Base-by-base conservation (phyloP, 805 yeast species). In the Torulaspora indica region DNA sequence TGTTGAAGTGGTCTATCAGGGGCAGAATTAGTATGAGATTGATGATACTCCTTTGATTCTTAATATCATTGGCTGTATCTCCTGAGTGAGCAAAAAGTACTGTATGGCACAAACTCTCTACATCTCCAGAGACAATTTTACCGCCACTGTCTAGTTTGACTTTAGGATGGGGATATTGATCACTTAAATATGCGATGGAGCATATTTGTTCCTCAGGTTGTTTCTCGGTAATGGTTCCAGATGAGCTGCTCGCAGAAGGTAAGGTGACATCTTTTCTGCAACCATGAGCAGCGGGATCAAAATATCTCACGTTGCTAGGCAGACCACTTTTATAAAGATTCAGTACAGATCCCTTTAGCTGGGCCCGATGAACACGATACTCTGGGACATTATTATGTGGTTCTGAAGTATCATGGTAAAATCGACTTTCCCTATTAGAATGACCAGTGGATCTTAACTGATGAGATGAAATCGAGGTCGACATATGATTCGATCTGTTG, bases 51-150 rank as follows among this genome's bases (percentile, higher is more conserved):
- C 52, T 46, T 23, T 53, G 51, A 15, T 23, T 36, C 31, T 51
- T 48, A 8, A 46, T 25, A 17, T 65, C 65, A 20, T 65, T 67
- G 45, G 30, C 30, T n/a, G 46, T 14, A 1, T 66, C 69, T 15
- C 61, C 67, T 14, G 68, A 57, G 4, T 76, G 73, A 46, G 73
- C 73, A 60, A 81, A 81, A 12, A 88, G 60, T 20, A 86, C 68
- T 3, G 85, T 76, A 64, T 90, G 97, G 44, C 90, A 78, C 29
- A 89, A 71, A 36, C 89, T 76, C 61, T 89, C 96, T 8, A 77
- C 57, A 0, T 86, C 60, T 14, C 86, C 86, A 17, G 76, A 71
- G 6, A 72, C 51, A 15, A 75, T 66, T 14, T 75, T 74, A 15
- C 76, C 73, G 3, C 67, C 59, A 13, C 63, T 59, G 55, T 82